Evolutionary conservation across 805 yeast genomes (phyloP).

Genomic region (Monosporozyma solicola): DNA sequence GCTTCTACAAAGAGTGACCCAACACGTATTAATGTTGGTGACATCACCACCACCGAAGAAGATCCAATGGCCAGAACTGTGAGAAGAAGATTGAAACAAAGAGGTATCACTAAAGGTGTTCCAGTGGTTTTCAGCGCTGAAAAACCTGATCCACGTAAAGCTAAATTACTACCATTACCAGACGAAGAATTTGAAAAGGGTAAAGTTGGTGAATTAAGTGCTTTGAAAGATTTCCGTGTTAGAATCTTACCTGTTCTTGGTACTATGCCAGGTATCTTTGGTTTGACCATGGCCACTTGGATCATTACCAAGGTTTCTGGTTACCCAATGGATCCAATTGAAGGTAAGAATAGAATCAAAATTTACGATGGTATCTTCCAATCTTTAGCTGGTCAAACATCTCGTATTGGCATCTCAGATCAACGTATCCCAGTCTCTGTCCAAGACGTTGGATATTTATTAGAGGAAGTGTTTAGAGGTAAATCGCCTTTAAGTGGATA

Average conservation of each 20-base stretch:
- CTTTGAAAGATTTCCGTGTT: slow-evolving; percentile 83
- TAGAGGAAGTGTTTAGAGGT: slow-evolving; percentile 90
- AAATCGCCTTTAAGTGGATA: slow-evolving; percentile 80
- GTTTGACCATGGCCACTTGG: slow-evolving; percentile 80
- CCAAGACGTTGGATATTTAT: slow-evolving; percentile 67
- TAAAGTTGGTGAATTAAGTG: slow-evolving; percentile 76
- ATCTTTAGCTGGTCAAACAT: slow-evolving; percentile 78
- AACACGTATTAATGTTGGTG: slow-evolving; percentile 81
- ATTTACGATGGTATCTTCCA: slow-evolving; percentile 77
- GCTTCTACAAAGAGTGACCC: slow-evolving; percentile 97
- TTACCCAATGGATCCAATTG: slow-evolving; percentile 84
- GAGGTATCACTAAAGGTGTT: slow-evolving; percentile 67
- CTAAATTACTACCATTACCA: slow-evolving; percentile 74
- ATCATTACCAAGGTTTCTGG: slow-evolving; percentile 72
- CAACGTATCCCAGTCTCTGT: slow-evolving; percentile 69
- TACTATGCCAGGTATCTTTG: slow-evolving; percentile 95
- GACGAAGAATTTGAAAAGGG: slow-evolving; percentile 55
- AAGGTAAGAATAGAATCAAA: slow-evolving; percentile 81
- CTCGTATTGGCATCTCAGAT: slow-evolving; percentile 62
- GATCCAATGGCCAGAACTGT: slow-evolving; percentile 87
- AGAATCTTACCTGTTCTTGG: slow-evolving; percentile 93
- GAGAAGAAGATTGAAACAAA: slow-evolving; percentile 70
- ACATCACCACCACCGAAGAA: slow-evolving; percentile 82
- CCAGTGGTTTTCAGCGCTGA: slow-evolving; percentile 90
- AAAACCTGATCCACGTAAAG: slow-evolving; percentile 94